Conservation (phyloP, 805 yeast species). For the Wickerhamiella nectarea region DNA sequence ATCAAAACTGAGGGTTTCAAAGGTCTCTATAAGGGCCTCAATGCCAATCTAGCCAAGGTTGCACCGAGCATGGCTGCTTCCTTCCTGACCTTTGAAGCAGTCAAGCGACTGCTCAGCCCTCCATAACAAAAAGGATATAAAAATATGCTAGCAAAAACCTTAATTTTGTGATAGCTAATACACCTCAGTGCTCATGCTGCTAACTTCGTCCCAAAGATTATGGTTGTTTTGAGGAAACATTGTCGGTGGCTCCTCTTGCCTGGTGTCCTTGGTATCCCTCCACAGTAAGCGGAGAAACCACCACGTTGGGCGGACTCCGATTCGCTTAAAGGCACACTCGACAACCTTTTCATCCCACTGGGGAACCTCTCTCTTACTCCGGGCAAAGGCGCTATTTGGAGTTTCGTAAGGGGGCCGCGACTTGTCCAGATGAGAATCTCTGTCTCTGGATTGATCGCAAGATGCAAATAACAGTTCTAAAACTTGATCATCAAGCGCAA, state of each 20-base stretch:
- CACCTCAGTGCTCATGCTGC: not conserved
- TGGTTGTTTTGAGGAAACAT: not conserved
- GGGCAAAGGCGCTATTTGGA: slow-evolving; percentile 2
- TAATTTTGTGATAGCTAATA: too few species aligned
- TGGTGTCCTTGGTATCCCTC: not conserved
- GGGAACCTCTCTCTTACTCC: slow-evolving; percentile 10
- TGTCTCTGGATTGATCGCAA: too few species aligned
- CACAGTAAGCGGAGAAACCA: not conserved
- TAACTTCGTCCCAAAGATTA: not conserved
- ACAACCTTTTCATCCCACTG: slow-evolving; percentile 13
- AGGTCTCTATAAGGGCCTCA: slow-evolving; percentile 51
- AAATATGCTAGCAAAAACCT: too few species aligned
- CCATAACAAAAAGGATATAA: not conserved
- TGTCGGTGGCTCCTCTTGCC: not conserved
- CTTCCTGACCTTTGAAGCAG: slow-evolving; percentile 75
- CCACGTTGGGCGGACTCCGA: slow-evolving; percentile 2
- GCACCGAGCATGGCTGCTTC: slow-evolving; percentile 94
- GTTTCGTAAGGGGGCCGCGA: not conserved
- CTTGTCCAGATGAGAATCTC: too few species aligned
- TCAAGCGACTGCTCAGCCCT: slow-evolving; percentile 31
- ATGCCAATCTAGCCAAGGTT: slow-evolving; percentile 73
- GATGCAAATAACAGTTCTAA: slow-evolving; percentile 26
- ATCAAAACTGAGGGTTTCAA: slow-evolving; percentile 64
- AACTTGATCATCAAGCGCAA: slow-evolving; percentile 27
- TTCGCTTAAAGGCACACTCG: slow-evolving; percentile 1